Evolutionary conservation across 495 filamentous ascomycete species (phyloP).

Genomic region (Aspergillus cavernicola): DNA sequence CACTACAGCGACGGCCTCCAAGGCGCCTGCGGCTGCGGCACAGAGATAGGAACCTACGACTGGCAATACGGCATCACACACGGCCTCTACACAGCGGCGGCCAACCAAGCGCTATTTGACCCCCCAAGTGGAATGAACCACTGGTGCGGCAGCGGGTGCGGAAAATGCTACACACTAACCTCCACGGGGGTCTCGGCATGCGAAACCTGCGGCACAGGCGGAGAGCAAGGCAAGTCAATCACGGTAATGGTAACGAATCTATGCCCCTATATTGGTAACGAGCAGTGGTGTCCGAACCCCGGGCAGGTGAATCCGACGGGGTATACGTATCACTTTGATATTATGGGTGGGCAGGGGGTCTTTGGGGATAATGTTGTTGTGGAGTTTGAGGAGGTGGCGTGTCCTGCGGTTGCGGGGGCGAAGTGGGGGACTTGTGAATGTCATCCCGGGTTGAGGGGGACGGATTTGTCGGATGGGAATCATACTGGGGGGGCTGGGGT

Average conservation of each 20-base stretch:
- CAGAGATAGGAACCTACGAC: neutral
- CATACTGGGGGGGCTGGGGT: neutral
- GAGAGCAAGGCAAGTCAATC: slow-evolving; percentile 3
- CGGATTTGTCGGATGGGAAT: neutral
- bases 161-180: slow-evolving; percentile 11
- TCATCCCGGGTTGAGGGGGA: neutral
- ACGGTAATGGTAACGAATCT: slow-evolving; percentile 13
- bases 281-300: slow-evolving; percentile 9
- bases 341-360: slow-evolving; percentile 2
- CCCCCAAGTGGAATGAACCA: neutral
- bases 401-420: neutral
- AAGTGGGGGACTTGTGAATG: slow-evolving; percentile 8
- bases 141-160: slow-evolving; percentile 13
- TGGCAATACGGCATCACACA: slow-evolving; percentile 1
- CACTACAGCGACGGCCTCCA: slow-evolving; percentile 13
- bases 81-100: slow-evolving; percentile 5
- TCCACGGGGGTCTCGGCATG: neutral
- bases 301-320: slow-evolving; percentile 5
- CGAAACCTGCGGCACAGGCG: slow-evolving; percentile 8
- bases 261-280: slow-evolving; percentile 8
- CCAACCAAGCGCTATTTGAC: slow-evolving; percentile 9
- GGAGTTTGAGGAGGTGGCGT: slow-evolving; percentile 9
- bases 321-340: slow-evolving; percentile 11
- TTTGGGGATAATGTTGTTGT: slow-evolving; percentile 13
- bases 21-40: slow-evolving; percentile 12